phyloP scores from a whole-genome alignment of 1,284 basidiomycete genomes.

The Fomitiporia mediterranea region DNA sequence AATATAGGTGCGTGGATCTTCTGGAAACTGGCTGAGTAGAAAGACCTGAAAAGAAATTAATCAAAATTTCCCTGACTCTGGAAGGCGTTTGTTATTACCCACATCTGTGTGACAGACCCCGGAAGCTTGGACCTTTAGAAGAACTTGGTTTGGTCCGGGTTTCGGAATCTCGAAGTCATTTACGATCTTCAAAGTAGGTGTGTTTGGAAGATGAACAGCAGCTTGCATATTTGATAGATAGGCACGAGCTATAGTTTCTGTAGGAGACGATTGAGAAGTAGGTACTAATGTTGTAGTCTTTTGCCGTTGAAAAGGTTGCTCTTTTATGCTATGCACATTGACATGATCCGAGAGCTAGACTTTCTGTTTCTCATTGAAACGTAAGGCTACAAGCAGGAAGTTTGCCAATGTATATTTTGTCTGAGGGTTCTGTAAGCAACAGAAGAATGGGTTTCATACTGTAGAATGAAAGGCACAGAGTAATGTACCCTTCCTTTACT shows the following conservation, averaged over 20 bases:
- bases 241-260: no score
- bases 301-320: no score
- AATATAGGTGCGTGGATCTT: constrained; percentile 25
- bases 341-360: no score
- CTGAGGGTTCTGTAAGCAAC: no score
- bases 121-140: constrained; percentile 29
- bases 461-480: no score
- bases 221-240: constrained; percentile 16
- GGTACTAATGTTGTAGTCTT: no score
- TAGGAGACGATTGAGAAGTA: constrained; percentile 4
- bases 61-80: background rate
- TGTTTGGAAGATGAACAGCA: constrained; percentile 25
- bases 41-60: background rate
- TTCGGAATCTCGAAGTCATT: constrained; percentile 24
- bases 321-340: no score
- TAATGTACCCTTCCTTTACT: no score
- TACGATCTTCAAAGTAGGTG: constrained; percentile 20
- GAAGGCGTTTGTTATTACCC: background rate
- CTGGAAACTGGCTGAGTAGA: constrained; percentile 21
- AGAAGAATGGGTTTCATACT: no score
- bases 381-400: no score
- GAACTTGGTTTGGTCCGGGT: constrained; percentile 25
- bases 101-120: constrained; percentile 29
- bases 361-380: no score
- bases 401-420: no score